These are phyloP conservation scores for Urochloa ruziziensis DNA, from an alignment of 176 grass and related monocot genomes.

Conservation along the genomic window DNA sequence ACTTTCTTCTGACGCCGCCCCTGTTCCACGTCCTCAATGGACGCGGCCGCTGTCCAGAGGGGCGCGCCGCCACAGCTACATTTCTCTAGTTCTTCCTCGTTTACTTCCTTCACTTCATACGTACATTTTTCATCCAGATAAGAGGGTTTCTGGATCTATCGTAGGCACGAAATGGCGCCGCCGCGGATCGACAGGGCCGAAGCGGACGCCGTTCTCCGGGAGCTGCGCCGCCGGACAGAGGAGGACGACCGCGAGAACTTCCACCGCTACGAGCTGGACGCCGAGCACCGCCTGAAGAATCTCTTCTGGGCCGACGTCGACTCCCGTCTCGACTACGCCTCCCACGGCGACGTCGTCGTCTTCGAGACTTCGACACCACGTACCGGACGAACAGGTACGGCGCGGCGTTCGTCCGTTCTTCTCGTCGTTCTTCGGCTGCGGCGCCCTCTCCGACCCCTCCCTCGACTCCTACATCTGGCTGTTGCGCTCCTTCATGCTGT, in stretches of 20 bases:
- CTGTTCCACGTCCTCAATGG: not conserved
- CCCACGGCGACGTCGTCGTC: not conserved
- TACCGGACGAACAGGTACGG: conserved; percentile 21
- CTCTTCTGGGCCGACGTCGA: conserved; percentile 17
- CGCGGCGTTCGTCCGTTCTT: not conserved
- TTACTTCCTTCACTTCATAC: too few relatives aligned
- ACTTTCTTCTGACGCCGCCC: not conserved
- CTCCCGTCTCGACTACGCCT: not conserved
- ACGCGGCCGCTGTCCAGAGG: too few relatives aligned
- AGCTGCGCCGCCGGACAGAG: not conserved
- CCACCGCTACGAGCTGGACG: not conserved
- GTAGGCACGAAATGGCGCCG: not conserved
- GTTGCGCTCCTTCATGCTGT: not conserved
- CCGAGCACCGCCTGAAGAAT: not conserved
- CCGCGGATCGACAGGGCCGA: conserved; percentile 1
- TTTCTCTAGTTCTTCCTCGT: not conserved
- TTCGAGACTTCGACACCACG: conserved; percentile 25
- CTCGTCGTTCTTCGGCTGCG: conserved; percentile 28
- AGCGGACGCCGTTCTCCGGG: not conserved
- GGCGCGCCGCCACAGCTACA: not conserved
- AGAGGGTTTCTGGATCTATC: not conserved
- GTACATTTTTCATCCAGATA: not conserved
- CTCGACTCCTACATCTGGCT: not conserved
- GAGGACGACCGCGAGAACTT: not conserved
- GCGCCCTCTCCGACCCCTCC: not conserved